These are phyloP conservation scores for Cordia subcordata DNA, from an alignment of 257 asterid genomes.

Conservation along the genomic window DNA sequence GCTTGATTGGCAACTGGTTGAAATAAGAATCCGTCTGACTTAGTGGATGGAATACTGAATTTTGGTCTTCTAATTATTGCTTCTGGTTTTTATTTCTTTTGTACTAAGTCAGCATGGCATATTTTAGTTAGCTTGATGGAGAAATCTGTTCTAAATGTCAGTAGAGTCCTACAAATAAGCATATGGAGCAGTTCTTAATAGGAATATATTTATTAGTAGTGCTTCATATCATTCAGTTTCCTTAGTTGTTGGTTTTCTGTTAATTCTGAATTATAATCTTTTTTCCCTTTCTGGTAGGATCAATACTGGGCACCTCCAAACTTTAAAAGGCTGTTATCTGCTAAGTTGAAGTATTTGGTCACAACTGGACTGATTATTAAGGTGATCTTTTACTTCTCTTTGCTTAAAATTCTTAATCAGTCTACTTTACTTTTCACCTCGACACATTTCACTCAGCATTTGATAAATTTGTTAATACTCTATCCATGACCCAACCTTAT, in stretches of 20 bases:
- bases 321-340: conserved; percentile 43
- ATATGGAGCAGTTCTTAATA: not conserved
- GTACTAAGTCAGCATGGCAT: no score
- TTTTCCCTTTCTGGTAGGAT: conserved; percentile 23
- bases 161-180: no score
- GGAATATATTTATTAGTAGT: not conserved
- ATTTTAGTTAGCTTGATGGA: no score
- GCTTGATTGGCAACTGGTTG: no score
- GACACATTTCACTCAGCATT: no score
- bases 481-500: not conserved
- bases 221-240: not conserved
- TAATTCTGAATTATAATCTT: not conserved
- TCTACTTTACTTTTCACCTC: not conserved
- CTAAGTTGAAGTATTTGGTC: conserved; percentile 43
- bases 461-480: no score
- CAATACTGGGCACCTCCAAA: conserved; percentile 57
- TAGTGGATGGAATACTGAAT: no score
- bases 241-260: not conserved
- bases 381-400: conserved; percentile 20
- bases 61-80: no score
- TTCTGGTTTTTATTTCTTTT: no score
- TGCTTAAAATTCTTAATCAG: not conserved
- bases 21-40: no score
- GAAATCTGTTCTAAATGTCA: no score
- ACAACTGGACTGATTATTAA: conserved; percentile 40